A percentile compares a stretch with the other conserved stretches of the same genome.
Evolutionary conservation across 345 rosid genomes (phyloP).

Genomic region (Raphanus raphanistrum): DNA sequence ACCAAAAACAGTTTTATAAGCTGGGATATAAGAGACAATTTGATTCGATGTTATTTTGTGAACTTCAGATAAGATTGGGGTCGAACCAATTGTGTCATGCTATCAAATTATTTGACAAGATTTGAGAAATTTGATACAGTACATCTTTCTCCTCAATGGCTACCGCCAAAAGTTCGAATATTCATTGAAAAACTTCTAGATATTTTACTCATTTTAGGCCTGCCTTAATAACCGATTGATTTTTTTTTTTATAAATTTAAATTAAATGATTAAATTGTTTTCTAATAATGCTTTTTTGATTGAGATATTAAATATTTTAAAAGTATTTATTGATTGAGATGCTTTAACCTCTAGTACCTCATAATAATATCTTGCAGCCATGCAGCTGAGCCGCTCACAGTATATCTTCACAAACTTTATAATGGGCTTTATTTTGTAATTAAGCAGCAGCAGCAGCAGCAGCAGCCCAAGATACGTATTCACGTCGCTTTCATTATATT

Average conservation of each 20-base stretch:
- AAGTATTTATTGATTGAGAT: no score
- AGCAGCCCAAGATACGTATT: conserved; percentile 11
- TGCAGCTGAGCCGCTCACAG: no score
- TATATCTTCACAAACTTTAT: no score
- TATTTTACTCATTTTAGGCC: no score
- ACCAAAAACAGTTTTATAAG: not conserved
- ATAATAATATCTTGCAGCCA: conserved; percentile 57
- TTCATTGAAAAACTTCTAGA: not conserved
- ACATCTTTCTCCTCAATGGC: conserved; percentile 85
- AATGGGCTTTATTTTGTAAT: not conserved
- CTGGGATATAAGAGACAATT: not conserved
- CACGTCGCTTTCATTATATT: not conserved
- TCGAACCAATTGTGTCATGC: conserved; percentile 83
- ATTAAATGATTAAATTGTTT: no score
- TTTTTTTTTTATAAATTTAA: no score
- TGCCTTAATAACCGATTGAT: no score
- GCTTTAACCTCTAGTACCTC: no score
- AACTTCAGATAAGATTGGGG: not conserved
- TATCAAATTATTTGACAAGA: conserved; percentile 77
- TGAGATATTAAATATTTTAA: not conserved
- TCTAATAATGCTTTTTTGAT: not conserved
- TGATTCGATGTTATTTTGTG: not conserved
- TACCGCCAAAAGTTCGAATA: not conserved
- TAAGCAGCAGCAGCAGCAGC: not conserved
- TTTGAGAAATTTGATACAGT: conserved; percentile 63